phyloP scores from a whole-genome alignment of 768 basidiomycete species.

The Megacollybia marginata region DNA sequence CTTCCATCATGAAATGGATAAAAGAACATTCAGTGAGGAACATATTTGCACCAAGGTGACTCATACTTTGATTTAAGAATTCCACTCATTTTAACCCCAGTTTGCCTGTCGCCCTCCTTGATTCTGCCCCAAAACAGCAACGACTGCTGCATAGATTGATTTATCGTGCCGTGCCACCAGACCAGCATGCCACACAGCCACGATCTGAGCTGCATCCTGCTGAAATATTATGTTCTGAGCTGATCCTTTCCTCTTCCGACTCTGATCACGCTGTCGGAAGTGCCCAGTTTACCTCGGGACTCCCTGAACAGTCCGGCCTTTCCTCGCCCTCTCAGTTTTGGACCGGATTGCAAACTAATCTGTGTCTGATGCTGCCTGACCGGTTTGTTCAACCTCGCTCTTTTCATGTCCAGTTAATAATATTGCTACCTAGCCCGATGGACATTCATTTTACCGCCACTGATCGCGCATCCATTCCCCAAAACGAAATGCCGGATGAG shows the following conservation, averaged over 20 bases:
- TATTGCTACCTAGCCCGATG: conserved; percentile 35
- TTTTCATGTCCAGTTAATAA: not conserved
- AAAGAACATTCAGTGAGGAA: conserved; percentile 6
- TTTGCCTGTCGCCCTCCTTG: conserved; percentile 27
- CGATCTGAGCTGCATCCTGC: conserved; percentile 5
- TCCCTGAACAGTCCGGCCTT: conserved; percentile 1
- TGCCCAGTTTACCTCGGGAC: not conserved
- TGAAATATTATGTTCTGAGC: conserved; percentile 32
- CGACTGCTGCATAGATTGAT: conserved; percentile 37
- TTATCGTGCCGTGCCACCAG: conserved; percentile 30
- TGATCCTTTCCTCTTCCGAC: conserved; percentile 17
- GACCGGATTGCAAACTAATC: conserved; percentile 25
- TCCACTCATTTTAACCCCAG: conserved; percentile 16
- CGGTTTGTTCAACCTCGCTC: conserved; percentile 29
- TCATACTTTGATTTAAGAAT: not conserved
- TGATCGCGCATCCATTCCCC: conserved; percentile 19
- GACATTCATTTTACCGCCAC: conserved; percentile 46
- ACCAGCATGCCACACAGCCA: not conserved
- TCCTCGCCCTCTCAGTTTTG: conserved; percentile 19
- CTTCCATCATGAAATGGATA: conserved; percentile 27
- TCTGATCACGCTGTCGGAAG: not conserved
- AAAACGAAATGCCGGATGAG: conserved; percentile 28
- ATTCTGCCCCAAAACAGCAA: conserved; percentile 21
- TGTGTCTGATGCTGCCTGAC: conserved; percentile 53
- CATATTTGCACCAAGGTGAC: conserved; percentile 10